phyloP scores from a whole-genome alignment of 805 yeast genomes.

The Metschnikowia henanensis region DNA sequence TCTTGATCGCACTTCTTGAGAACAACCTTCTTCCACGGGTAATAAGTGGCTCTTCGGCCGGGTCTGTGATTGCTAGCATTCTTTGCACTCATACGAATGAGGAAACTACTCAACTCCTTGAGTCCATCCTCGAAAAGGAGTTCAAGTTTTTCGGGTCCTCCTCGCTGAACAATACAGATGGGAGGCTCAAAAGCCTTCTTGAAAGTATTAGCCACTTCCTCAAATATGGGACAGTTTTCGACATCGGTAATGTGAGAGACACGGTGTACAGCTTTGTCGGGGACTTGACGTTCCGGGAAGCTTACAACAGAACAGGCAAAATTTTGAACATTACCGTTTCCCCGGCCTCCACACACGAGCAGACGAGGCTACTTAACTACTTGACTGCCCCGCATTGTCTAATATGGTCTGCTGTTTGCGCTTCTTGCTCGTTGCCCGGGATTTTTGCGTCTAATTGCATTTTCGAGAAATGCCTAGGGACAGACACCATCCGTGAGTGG shows the following conservation, averaged over 20 bases:
- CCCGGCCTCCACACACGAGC: conserved; percentile 87
- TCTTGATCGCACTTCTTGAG: conserved; percentile 74
- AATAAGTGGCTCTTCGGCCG: conserved; percentile 93
- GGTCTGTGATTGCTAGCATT: conserved; percentile 90
- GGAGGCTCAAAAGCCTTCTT: conserved; percentile 49
- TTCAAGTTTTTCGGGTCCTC: conserved; percentile 48
- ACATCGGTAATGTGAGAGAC: conserved; percentile 63
- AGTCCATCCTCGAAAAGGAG: conserved; percentile 57
- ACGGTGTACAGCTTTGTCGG: conserved; percentile 84
- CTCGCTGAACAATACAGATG: conserved; percentile 33
- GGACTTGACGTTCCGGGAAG: conserved; percentile 89
- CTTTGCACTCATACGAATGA: conserved; percentile 77
- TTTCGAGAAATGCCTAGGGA: conserved; percentile 75
- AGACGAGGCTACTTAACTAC: conserved; percentile 78
- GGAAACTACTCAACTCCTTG: conserved; percentile 60
- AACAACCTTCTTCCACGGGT: conserved; percentile 78
- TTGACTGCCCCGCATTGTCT: conserved; percentile 80
- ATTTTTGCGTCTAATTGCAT: conserved; percentile 84
- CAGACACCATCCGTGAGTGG: conserved; percentile 81
- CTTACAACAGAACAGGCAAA: conserved; percentile 90
- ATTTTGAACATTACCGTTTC: conserved; percentile 94
- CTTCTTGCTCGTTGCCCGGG: conserved; percentile 93
- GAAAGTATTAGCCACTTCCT: conserved; percentile 51
- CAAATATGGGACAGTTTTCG: conserved; percentile 90
- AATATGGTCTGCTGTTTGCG: conserved; percentile 88